Percentiles rank a stretch among this genome's conserved stretches.
Conservation (phyloP, 2,329 filamentous ascomycete species). For the Fusarium devonianum region DNA sequence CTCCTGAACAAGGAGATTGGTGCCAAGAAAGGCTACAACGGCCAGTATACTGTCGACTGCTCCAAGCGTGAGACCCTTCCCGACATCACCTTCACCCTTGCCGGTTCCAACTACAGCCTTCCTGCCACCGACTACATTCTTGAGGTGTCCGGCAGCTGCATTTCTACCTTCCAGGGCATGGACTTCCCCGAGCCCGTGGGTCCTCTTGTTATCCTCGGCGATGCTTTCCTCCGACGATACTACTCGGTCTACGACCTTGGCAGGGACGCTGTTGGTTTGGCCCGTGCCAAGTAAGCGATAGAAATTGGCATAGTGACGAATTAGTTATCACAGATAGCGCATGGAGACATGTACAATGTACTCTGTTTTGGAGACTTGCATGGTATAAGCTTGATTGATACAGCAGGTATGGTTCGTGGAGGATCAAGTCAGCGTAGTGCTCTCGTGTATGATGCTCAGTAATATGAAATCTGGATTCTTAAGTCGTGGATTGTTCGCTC, state of each 20-base stretch:
- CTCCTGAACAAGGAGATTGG: conserved; percentile 97
- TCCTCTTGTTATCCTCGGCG: conserved; percentile 92
- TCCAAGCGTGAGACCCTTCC: conserved; percentile 81
- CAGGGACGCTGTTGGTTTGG: conserved; percentile 87
- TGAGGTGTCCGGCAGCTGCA: conserved; percentile 93
- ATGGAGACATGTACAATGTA: conserved; percentile 30
- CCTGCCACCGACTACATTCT: conserved; percentile 91
- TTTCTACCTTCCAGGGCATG: conserved; percentile 98
- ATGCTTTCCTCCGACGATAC: conserved; percentile 83
- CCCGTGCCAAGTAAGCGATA: conserved; percentile 71
- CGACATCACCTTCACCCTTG: conserved; percentile 89
- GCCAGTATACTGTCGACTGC: conserved; percentile 95
- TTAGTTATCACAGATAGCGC: conserved; percentile 30
- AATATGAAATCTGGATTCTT: conserved; percentile 33
- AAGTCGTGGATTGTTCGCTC: neutral
- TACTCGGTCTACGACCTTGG: conserved; percentile 98
- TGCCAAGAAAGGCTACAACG: conserved; percentile 96
- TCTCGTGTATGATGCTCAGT: conserved; percentile 30
- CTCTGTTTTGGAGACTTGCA: conserved; percentile 26
- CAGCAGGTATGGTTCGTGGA: conserved; percentile 12
- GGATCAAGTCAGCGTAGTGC: conserved; percentile 14
- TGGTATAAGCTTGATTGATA: conserved; percentile 32
- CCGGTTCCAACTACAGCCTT: conserved; percentile 93
- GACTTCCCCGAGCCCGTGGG: conserved; percentile 87
- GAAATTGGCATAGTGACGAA: conserved; percentile 19